A percentile compares a stretch with the other conserved stretches of the same genome.
phyloP scores from a whole-genome alignment of 2,329 filamentous ascomycete species.

The Fusarium xyrophilum region DNA sequence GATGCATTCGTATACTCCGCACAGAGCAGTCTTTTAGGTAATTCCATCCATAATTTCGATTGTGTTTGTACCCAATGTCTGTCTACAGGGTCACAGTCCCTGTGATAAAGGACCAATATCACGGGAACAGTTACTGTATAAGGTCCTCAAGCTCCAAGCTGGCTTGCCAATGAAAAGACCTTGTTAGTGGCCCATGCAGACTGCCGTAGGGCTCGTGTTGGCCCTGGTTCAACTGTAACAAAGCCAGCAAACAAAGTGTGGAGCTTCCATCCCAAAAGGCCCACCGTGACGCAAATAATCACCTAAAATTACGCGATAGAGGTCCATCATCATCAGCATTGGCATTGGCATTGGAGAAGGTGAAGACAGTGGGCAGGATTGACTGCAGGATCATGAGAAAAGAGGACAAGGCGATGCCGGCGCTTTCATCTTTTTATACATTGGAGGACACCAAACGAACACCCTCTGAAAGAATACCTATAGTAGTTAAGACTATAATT shows the following conservation, averaged over 20 bases:
- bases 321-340: background rate
- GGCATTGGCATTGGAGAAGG: background rate
- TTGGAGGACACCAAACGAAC: background rate
- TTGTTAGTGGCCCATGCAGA: background rate
- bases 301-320: slow-evolving; percentile 29
- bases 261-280: background rate
- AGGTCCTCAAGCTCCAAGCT: background rate
- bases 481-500: background rate
- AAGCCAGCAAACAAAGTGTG: slow-evolving; percentile 12
- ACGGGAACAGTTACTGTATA: background rate
- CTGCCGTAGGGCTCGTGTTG: slow-evolving; percentile 11
- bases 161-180: background rate
- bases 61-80: background rate
- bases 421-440: background rate
- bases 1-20: background rate
- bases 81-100: background rate
- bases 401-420: background rate
- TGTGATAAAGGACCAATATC: background rate
- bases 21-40: background rate
- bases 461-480: background rate
- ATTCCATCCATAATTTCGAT: background rate
- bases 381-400: background rate
- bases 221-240: background rate
- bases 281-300: slow-evolving; percentile 34
- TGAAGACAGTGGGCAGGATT: background rate